Conservation (phyloP, 169 alveolate species). For the Miamiensis avidus region DNA sequence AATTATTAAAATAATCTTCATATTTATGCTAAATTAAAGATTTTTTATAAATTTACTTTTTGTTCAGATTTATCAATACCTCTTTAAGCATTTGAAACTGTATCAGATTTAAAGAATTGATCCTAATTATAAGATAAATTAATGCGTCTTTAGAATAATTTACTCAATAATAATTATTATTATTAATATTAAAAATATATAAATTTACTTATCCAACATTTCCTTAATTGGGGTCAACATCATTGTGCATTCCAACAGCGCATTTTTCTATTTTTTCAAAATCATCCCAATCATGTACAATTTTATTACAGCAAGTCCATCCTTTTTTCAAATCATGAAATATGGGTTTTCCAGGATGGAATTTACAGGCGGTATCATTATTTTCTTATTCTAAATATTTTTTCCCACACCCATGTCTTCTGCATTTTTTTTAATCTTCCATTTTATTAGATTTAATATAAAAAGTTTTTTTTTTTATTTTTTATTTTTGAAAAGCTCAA, state of each 20-base stretch:
- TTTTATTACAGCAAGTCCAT: conserved; percentile 83
- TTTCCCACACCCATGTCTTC: conserved; percentile 76
- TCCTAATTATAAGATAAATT: conserved; percentile 56
- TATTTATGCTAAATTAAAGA: conserved; percentile 12
- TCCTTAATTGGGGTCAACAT: conserved; percentile 25
- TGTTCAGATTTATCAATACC: conserved; percentile 55
- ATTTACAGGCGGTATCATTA: conserved; percentile 64
- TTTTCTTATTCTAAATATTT: conserved; percentile 69
- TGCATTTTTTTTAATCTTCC: conserved; percentile 56
- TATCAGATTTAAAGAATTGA: conserved; percentile 72
- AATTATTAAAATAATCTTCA: neutral
- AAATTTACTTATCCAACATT: conserved; percentile 57
- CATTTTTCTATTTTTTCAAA: conserved; percentile 75
- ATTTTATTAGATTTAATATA: too few species aligned
- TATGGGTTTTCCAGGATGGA: conserved; percentile 84
- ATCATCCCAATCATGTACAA: conserved; percentile 88
- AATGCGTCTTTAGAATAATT: conserved; percentile 45
- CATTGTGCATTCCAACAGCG: conserved; percentile 68
- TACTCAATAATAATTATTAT: conserved; percentile 68
- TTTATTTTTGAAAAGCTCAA: too few species aligned
- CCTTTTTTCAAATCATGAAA: conserved; percentile 87
- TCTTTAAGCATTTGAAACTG: conserved; percentile 78
- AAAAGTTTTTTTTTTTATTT: too few species aligned
- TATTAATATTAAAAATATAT: conserved; percentile 69
- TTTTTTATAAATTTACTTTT: conserved; percentile 54